Conservation (phyloP, 176 grass and related monocot genomes). For the sorghum (Sorghum bicolor) region DNA sequence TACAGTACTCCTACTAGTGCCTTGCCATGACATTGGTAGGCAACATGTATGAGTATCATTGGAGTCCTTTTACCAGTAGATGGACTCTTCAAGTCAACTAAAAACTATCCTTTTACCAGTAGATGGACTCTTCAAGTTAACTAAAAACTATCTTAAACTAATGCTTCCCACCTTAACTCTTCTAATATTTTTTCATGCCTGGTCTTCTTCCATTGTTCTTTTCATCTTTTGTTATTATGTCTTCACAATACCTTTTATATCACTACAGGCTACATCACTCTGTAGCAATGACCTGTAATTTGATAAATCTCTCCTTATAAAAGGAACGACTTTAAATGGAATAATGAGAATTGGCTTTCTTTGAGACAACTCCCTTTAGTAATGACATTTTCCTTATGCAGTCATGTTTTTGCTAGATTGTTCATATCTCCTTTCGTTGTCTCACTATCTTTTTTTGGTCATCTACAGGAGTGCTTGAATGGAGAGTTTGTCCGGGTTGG, state of each 20-base stretch:
- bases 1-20: not conserved
- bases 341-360: not conserved
- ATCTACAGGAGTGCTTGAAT: slow-evolving; percentile 82
- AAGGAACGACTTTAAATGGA: not conserved
- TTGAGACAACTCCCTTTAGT: not conserved
- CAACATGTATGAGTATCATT: not conserved
- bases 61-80: not conserved
- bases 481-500: slow-evolving; percentile 96
- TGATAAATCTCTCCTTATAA: not conserved
- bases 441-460: not conserved
- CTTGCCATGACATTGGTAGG: not conserved
- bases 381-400: not conserved
- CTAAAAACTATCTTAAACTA: not conserved
- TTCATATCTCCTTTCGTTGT: not conserved
- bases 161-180: not conserved
- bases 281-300: not conserved
- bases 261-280: not conserved
- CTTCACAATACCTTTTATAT: not conserved
- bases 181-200: no score
- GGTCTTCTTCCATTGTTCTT: not conserved
- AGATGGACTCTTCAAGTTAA: not conserved
- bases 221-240: not conserved
- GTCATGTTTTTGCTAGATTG: not conserved
- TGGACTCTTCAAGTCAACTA: not conserved
- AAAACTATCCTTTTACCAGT: not conserved